phyloP scores from a whole-genome alignment of 306 rosid genomes.

The Lagenaria siceraria region DNA sequence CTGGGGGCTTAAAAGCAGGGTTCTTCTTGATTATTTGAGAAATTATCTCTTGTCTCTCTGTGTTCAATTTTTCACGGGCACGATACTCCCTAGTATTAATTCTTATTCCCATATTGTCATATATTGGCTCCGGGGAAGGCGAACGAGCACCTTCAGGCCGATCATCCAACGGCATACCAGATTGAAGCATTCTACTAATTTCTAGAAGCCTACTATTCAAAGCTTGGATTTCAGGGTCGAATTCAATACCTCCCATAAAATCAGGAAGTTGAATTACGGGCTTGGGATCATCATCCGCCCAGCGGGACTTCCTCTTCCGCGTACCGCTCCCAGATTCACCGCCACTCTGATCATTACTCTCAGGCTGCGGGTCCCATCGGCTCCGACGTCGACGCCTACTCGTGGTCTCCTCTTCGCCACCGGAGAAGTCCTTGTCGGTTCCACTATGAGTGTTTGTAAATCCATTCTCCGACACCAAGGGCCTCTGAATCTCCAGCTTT shows the following conservation, averaged over 20 bases:
- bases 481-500: conserved; percentile 21
- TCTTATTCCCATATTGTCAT: conserved; percentile 88
- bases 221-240: conserved; percentile 94
- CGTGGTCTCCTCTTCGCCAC: conserved; percentile 86
- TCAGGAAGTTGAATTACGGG: conserved; percentile 86
- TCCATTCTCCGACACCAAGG: conserved; percentile 59
- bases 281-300: conserved; percentile 96
- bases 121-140: conserved; percentile 92
- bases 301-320: conserved; percentile 74
- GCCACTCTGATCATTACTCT: conserved; percentile 48
- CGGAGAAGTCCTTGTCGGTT: conserved; percentile 67
- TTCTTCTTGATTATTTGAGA: conserved; percentile 83
- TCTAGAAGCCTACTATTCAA: conserved; percentile 82
- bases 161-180: conserved; percentile 87
- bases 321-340: conserved; percentile 48
- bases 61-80: conserved; percentile 80
- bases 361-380: conserved; percentile 98
- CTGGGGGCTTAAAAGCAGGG: conserved; percentile 94
- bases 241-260: conserved; percentile 94
- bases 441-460: conserved; percentile 64
- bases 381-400: conserved; percentile 77
- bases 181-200: conserved; percentile 85
- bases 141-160: conserved; percentile 96
- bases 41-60: conserved; percentile 88
- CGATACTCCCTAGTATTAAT: conserved; percentile 90